Evolutionary conservation across 192 early-diverging fungal species (phyloP), one percentile per base, ranked within the genome.

Genomic region (Jimgerdemannia lactiflua): DNA sequence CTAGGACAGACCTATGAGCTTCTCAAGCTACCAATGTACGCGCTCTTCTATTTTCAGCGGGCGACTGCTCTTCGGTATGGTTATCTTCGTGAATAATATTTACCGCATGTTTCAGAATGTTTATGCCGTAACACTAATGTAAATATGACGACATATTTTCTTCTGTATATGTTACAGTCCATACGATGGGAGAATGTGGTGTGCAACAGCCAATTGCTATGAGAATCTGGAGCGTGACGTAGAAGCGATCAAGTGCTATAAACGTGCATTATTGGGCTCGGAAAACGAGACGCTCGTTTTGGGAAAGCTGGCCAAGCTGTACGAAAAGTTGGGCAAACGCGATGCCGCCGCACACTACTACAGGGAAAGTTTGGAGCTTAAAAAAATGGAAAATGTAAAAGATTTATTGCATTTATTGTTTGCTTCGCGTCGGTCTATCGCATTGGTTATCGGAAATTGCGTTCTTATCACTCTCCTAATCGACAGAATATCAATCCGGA

Each of bases 1-100:
- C 77, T 99, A 39, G 97, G 95, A 54, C 92, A 95, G 71, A 90
- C 94, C 3, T 97, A 97, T 83, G 93, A 98, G 79, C 85, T 94
- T 39, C 85, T 96, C 18, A 91, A 91, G 67, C 89, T 96, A 88
- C 89, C 91, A 41, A 91, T 89, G 69, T 94, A 93, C 64, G 92
- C 96, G 2, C 71, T 92, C n/a, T 90, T 85, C 70, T 96, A 98
- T 83, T 95, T 93, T 80, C 85, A 92, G 80, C 85, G 89, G 17
- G 95, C 95, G 2, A 86, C 89, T 0, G 83, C 91, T 2, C 73
- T 96, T 39, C 64, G 78, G 87, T 87, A 84, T 77, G 69, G 8
- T 69, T 64, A 19, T 64, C 40, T 44, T 71, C 40, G 59, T 40
- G 17, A 59, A 29, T 65, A 14, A 10, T 42, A 11, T 19, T 41